Conservation (phyloP, 2,329 filamentous ascomycete genomes). For the Lasiodiplodia gonubiensis region DNA sequence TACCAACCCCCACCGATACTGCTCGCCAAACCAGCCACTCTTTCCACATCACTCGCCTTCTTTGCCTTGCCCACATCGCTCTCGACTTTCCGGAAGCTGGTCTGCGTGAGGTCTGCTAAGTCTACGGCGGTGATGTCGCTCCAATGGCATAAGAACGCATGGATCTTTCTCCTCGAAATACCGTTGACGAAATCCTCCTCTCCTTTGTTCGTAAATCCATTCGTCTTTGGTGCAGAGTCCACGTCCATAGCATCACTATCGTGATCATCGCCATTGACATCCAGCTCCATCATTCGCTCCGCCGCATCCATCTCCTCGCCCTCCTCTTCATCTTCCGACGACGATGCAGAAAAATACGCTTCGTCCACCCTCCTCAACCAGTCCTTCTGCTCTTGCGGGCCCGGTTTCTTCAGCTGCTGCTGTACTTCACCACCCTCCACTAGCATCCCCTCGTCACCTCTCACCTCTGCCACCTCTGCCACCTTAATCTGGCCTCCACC, state of each 20-base stretch:
- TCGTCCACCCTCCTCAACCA: conserved; percentile 63
- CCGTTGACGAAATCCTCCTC: conserved; percentile 57
- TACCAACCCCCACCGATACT: conserved; percentile 95
- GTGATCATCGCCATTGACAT: not conserved
- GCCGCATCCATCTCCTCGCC: conserved; percentile 43
- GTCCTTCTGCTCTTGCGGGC: conserved; percentile 80
- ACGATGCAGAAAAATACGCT: conserved; percentile 79
- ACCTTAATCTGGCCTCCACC: conserved; percentile 94
- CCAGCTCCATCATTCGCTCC: conserved; percentile 28
- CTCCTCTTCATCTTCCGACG: conserved; percentile 54
- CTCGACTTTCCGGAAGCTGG: conserved; percentile 88
- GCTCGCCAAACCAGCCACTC: conserved; percentile 85
- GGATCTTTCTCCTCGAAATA: conserved; percentile 70
- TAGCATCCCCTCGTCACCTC: conserved; percentile 36
- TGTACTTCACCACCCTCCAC: conserved; percentile 41
- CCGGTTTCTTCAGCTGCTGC: conserved; percentile 59
- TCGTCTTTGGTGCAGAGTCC: not conserved
- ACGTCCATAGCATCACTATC: conserved; percentile 15
- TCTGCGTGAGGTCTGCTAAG: conserved; percentile 76
- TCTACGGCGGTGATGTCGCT: conserved; percentile 71
- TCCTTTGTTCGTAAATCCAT: not conserved
- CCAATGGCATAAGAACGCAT: conserved; percentile 78
- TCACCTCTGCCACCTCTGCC: conserved; percentile 68
- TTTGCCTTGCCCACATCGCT: conserved; percentile 86
- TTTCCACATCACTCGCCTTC: conserved; percentile 71